Evolutionary conservation across 225 moss, liverwort and hornwort genomes (phyloP).

Genomic region (Ulota crispa): DNA sequence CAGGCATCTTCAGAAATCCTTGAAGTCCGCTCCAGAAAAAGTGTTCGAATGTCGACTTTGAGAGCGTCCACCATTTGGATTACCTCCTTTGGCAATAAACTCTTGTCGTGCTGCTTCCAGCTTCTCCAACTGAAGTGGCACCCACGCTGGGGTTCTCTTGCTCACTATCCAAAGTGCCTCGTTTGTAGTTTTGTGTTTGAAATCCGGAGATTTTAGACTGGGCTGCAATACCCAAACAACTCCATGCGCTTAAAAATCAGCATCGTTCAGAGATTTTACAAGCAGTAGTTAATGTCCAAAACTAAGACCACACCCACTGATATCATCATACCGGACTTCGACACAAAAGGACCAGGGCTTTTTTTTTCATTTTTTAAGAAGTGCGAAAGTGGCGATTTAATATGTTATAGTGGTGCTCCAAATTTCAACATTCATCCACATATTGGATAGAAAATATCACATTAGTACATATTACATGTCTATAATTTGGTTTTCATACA

Average conservation of each 20-base stretch:
- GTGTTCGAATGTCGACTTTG: constrained; percentile 34
- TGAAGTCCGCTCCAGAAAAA: constrained; percentile 42
- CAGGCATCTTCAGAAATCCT: constrained; percentile 45
- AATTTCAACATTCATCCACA: too few species aligned
- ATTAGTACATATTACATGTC: too few species aligned
- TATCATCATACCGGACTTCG: background rate
- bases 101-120: constrained; percentile 51
- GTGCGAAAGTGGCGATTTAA: too few species aligned
- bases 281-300: background rate
- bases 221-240: constrained; percentile 49
- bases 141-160: constrained; percentile 82
- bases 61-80: constrained; percentile 36
- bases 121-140: constrained; percentile 66
- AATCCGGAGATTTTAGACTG: constrained; percentile 84
- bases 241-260: constrained; percentile 13
- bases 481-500: too few species aligned
- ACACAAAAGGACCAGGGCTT: constrained; percentile 5
- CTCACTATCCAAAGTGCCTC: constrained; percentile 84
- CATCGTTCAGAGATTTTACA: background rate
- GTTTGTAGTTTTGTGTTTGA: constrained; percentile 86
- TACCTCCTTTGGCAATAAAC: constrained; percentile 46
- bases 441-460: too few species aligned
- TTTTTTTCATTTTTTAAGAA: too few species aligned
- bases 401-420: too few species aligned
- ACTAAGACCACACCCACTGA: background rate